These are phyloP conservation scores for Gynandropsis gynandra DNA, from an alignment of 345 rosid species.

Conservation along the genomic window DNA sequence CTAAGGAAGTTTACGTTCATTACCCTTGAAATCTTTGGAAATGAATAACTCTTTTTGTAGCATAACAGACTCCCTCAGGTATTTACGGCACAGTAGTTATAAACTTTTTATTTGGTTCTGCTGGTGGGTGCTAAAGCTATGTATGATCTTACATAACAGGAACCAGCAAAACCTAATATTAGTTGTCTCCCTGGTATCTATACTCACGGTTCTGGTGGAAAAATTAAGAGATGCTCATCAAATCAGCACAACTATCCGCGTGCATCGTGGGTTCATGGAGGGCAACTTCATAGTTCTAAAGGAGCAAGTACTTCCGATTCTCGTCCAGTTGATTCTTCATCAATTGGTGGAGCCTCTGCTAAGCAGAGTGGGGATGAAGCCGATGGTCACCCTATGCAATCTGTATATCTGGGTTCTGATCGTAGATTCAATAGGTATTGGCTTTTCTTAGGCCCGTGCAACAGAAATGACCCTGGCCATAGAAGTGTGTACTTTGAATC, in stretches of 20 bases:
- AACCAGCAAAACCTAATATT: conserved; percentile 33
- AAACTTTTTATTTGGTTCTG: neutral
- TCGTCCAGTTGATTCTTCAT: conserved; percentile 64
- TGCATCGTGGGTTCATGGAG: conserved; percentile 65
- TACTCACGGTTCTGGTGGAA: conserved; percentile 74
- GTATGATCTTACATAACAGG: conserved; percentile 33
- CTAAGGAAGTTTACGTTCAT: neutral
- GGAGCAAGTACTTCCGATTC: conserved; percentile 35
- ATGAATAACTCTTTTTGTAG: conserved; percentile 1
- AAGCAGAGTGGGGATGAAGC: conserved; percentile 30
- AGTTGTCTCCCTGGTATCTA: conserved; percentile 42
- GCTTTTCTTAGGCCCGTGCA: conserved; percentile 98
- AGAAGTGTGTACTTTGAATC: conserved; percentile 93
- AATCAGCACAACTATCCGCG: conserved; percentile 35
- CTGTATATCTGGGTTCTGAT: conserved; percentile 88
- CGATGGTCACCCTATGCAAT: conserved; percentile 69
- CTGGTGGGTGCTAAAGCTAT: conserved; percentile 9
- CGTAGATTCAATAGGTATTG: conserved; percentile 93
- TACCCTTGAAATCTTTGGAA: conserved; percentile 1
- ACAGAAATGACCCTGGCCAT: conserved; percentile 78
- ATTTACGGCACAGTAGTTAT: neutral
- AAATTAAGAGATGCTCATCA: conserved; percentile 67
- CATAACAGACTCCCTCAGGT: too few species aligned
- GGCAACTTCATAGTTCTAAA: conserved; percentile 29
- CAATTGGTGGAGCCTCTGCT: conserved; percentile 28